Evolutionary conservation across 768 basidiomycete species (phyloP).

Genomic region (Termitomyces sp.): DNA sequence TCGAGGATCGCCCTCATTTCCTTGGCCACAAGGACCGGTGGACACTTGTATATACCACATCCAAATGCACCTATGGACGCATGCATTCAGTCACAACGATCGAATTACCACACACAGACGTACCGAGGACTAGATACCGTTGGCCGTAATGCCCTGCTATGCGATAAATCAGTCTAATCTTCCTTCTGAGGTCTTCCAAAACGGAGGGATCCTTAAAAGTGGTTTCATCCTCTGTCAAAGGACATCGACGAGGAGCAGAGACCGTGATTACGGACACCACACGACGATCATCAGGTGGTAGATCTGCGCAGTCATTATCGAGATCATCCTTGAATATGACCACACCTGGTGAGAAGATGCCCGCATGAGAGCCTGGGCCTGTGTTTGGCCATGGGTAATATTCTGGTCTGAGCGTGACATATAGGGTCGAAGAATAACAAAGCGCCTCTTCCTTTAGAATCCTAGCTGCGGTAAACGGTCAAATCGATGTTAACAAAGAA

Average conservation of each 20-base stretch:
- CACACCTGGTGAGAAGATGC: slow-evolving; percentile 39
- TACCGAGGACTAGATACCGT: slow-evolving; percentile 34
- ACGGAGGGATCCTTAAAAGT: slow-evolving; percentile 19
- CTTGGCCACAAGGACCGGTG: slow-evolving; percentile 32
- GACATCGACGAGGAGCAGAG: slow-evolving; percentile 32
- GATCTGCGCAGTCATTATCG: slow-evolving; percentile 33
- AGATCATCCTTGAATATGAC: slow-evolving; percentile 45
- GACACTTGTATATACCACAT: slow-evolving; percentile 38
- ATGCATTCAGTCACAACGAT: not conserved
- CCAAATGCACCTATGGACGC: slow-evolving; percentile 34
- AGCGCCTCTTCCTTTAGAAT: slow-evolving; percentile 37
- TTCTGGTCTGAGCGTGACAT: slow-evolving; percentile 30
- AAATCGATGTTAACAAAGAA: not conserved
- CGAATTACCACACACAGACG: not conserved
- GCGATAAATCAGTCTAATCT: slow-evolving; percentile 37
- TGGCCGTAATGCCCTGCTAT: slow-evolving; percentile 36
- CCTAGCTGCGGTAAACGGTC: not conserved
- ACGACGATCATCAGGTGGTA: slow-evolving; percentile 24
- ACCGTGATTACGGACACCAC: slow-evolving; percentile 42
- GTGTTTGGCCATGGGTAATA: slow-evolving; percentile 46
- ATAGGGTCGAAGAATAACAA: slow-evolving; percentile 44
- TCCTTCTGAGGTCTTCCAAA: slow-evolving; percentile 33
- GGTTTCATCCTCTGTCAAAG: slow-evolving; percentile 22
- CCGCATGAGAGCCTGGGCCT: slow-evolving; percentile 33
- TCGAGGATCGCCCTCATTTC: slow-evolving; percentile 37